These are phyloP conservation scores for Halophytophthora polymorphica DNA, from an alignment of 352 stramenopile genomes.

Conservation along the genomic window DNA sequence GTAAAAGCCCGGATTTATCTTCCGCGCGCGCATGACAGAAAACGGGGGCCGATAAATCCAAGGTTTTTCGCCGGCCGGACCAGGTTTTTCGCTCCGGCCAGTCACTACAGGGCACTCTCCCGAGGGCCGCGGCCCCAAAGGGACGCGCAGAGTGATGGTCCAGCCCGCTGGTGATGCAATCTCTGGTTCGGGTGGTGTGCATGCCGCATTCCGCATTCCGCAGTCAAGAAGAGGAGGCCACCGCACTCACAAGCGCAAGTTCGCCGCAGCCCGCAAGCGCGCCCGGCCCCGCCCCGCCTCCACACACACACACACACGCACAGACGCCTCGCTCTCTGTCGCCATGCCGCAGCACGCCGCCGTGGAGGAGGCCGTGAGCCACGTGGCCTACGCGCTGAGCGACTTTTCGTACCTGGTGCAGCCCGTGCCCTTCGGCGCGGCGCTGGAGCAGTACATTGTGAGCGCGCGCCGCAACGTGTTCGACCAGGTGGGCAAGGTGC, in stretches of 20 bases:
- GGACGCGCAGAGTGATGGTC: too few relatives aligned
- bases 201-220: too few relatives aligned
- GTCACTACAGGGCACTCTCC: conserved; percentile 3
- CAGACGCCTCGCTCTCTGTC: too few relatives aligned
- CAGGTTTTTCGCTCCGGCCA: conserved; percentile 1
- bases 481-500: conserved; percentile 69
- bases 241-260: too few relatives aligned
- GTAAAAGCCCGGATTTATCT: too few relatives aligned
- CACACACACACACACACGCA: neutral
- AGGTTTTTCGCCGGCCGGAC: conserved; percentile 1
- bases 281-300: neutral
- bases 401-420: conserved; percentile 71
- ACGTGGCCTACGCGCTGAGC: conserved; percentile 75
- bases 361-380: conserved; percentile 76
- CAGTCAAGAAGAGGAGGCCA: too few relatives aligned
- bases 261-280: too few relatives aligned
- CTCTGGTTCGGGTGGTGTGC: too few relatives aligned
- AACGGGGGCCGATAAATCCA: neutral
- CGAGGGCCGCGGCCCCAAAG: conserved; percentile 1
- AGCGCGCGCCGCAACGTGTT: conserved; percentile 75
- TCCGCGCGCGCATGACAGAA: too few relatives aligned
- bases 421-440: conserved; percentile 57
- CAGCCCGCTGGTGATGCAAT: neutral
- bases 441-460: conserved; percentile 70
- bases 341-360: conserved; percentile 27